Base-by-base conservation (phyloP, 1,284 basidiomycete genomes). In the Fomitopsis palustris region DNA sequence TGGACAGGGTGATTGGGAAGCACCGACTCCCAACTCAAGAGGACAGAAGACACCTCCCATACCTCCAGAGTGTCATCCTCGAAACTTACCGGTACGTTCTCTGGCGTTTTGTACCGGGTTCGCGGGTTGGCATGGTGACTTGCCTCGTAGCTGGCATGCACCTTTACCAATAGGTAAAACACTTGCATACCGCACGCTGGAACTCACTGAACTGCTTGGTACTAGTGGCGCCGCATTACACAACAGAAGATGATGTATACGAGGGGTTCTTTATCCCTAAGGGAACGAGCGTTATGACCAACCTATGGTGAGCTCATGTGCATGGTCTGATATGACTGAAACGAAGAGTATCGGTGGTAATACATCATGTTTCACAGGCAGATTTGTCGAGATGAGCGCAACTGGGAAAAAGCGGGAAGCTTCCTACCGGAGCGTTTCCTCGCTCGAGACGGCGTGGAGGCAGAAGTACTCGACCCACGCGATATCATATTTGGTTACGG, bases 11-110 rank as follows among this genome's bases (percentile, higher is more conserved):
- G 4, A 69, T 82, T 58, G 82, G 82, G 27, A 65, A 54, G 29
- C 69, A 74, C 47, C 72, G 79, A n/a, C 73, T 85, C 29, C 81
- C 81, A 17, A 76, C 67, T 39, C 65, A 79, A 39, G 74, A 78
- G 16, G 83, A 85, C 69, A 71, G 79, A 58, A 70, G 74, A 19
- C 75, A 74, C 53, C 74, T 86, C 55, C 79, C 81, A 41, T 87
- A 86, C 72, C 72, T 84, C 39, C 77, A 81, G 53, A 78, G 75
- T 59, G 67, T 84, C 2, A 54, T 83, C 35, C 79, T 78, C 61
- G 82, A 84, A 69, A 71, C 77, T 7, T 72, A 80, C 58, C 75
- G 82, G 79, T 82, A 56, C 29, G 60, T 62, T 7, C n/a, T n/a
- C n/a, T n/a, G n/a, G n/a, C n/a, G n/a, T n/a, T n/a, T n/a, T n/a